Evolutionary conservation across 2,329 filamentous ascomycete species (phyloP), one percentile per base, ranked within the genome.

Genomic region (Ceratocystis eucalypticola): DNA sequence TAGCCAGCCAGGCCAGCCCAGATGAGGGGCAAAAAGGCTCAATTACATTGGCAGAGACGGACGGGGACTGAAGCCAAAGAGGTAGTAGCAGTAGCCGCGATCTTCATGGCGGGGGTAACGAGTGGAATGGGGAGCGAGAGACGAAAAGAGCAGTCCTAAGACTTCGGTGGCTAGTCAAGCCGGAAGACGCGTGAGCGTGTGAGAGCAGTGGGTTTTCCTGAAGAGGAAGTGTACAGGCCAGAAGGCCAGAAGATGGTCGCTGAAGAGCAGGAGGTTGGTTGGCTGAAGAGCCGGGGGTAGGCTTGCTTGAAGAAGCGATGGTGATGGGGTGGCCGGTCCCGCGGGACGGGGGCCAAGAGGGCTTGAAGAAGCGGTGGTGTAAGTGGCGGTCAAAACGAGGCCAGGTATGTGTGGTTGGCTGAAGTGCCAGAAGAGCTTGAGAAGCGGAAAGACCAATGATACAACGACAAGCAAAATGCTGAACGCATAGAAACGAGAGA

Each of bases 71-170:
- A 10, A 33, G 53, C 53, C 53, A 33, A n/a, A 59, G 53, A 30
- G 25, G 53, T 59, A 59, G 53, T 59, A 17, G 22, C 33, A 25
- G 53, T 17, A 20, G 53, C 28, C 53, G 28, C n/a, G 53, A n/a
- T 59, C 28, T 59, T 59, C 53, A 59, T 59, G 48, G 48, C 25
- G 53, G 25, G 53, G 53, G 53, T 59, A 59, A 17, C 53, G 53
- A 59, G 28, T 25, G 53, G 53, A 59, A 59, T 59, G 53, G 53
- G 53, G 53, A 59, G 53, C 53, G 53, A 59, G 53, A 37, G 53
- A 30, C 25, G 22, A 37, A 37, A 12, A 37, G 10, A n/a, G 53
- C 12, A 33, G 53, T 30, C 30, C 28, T 6, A 37, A 17, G 53
- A 17, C 53, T 17, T 15, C 17, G 53, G 53, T 17, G 12, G 25